Conservation (phyloP, 176 grass and related monocot species). For the Phyllostachys edulis region DNA sequence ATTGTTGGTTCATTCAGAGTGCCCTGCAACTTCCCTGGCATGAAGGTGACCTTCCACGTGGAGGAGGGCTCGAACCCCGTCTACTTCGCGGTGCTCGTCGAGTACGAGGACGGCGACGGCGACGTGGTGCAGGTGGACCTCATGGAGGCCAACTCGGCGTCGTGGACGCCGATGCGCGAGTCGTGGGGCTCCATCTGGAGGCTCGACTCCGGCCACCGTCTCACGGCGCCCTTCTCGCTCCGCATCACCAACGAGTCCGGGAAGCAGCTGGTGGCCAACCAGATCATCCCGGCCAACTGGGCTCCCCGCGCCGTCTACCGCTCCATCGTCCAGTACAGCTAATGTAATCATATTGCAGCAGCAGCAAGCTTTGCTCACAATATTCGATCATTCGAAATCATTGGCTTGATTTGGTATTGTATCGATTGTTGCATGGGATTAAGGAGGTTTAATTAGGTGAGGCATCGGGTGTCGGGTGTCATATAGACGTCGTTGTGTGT, state of each 20-base stretch:
- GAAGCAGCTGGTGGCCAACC: conserved; percentile 51
- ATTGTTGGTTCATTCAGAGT: conserved; percentile 40
- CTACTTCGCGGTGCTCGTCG: conserved; percentile 61
- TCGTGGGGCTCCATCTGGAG: conserved; percentile 73
- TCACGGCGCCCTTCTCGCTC: conserved; percentile 66
- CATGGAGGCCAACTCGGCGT: conserved; percentile 52
- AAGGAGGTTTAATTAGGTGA: not conserved
- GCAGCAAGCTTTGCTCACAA: not conserved
- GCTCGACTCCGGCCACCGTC: conserved; percentile 55
- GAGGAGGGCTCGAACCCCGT: conserved; percentile 74
- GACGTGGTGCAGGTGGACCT: conserved; percentile 65
- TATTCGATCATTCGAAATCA: not conserved
- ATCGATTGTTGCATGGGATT: not conserved
- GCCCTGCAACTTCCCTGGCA: conserved; percentile 50
- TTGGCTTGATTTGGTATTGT: conserved; percentile 28
- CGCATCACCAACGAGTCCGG: conserved; percentile 58
- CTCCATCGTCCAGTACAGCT: conserved; percentile 47
- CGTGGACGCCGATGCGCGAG: conserved; percentile 63
- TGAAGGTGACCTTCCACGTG: conserved; percentile 60
- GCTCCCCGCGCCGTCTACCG: conserved; percentile 47
- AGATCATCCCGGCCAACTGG: conserved; percentile 79
- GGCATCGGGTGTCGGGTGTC: conserved; percentile 18
- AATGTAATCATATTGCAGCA: not conserved
- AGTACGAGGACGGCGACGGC: conserved; percentile 70
- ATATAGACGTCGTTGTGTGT: conserved; percentile 11